Evolutionary conservation across 202 grass and related monocot genomes (phyloP).

Genomic region (Elaeis oleifera): DNA sequence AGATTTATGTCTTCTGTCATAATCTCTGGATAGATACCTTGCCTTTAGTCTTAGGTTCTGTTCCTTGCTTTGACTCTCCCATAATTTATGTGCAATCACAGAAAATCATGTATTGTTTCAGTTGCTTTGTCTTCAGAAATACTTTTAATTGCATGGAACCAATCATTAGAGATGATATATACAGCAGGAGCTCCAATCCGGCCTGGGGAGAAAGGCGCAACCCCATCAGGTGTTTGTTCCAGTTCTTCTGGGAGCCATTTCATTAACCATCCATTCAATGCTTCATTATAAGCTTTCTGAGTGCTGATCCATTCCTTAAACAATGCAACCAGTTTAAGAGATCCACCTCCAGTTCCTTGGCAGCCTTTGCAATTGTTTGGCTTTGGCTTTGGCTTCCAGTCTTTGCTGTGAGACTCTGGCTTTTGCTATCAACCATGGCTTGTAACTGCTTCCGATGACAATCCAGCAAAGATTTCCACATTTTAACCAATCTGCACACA

Average conservation of each 20-base stretch:
- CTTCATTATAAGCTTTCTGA: slow-evolving; percentile 13
- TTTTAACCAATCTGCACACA: slow-evolving; percentile 7
- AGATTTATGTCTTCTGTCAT: slow-evolving; percentile 28
- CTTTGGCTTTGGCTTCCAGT: background rate
- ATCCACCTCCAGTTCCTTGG: slow-evolving; percentile 5
- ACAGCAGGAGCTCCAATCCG: slow-evolving; percentile 36
- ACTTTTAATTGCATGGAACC: slow-evolving; percentile 48
- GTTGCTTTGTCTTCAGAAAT: slow-evolving; percentile 47
- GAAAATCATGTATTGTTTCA: slow-evolving; percentile 32
- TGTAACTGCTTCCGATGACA: slow-evolving; percentile 18
- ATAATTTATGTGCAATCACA: slow-evolving; percentile 31
- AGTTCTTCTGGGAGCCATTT: slow-evolving; percentile 30
- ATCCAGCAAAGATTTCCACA: slow-evolving; percentile 10
- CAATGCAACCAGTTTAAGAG: slow-evolving; percentile 3
- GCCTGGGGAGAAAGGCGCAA: slow-evolving; percentile 70
- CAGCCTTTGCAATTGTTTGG: background rate
- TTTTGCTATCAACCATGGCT: slow-evolving; percentile 2
- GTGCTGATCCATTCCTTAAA: slow-evolving; percentile 8
- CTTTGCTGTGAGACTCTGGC: background rate
- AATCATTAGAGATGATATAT: slow-evolving; percentile 77
- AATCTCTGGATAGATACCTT: slow-evolving; percentile 34
- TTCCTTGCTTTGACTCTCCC: slow-evolving; percentile 55
- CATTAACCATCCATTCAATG: slow-evolving; percentile 6
- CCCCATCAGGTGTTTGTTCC: slow-evolving; percentile 44
- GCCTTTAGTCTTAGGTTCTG: slow-evolving; percentile 32